These are phyloP conservation scores for Metschnikowia koreensis DNA, from an alignment of 805 yeast genomes.

Conservation along the genomic window DNA sequence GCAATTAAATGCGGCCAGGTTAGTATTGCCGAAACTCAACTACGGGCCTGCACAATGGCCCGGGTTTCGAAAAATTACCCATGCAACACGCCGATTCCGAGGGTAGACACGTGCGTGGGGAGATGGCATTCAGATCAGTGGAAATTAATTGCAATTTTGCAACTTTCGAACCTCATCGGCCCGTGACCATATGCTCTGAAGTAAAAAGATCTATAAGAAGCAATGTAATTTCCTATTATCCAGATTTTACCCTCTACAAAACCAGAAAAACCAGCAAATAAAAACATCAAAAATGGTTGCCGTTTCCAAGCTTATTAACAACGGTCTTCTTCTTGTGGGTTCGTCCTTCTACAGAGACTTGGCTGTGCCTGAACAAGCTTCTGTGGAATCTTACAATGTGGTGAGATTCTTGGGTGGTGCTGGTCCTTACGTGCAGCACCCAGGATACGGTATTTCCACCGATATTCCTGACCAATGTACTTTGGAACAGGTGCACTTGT, in stretches of 20 bases:
- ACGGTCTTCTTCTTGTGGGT: conserved; percentile 30
- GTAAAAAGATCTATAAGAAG: background rate
- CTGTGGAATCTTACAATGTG: conserved; percentile 46
- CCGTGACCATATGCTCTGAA: background rate
- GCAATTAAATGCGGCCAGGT: too few relatives aligned
- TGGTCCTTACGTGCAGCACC: conserved; percentile 53
- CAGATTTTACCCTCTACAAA: too few relatives aligned
- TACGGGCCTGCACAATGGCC: background rate
- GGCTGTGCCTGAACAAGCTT: conserved; percentile 41
- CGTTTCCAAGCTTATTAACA: conserved; percentile 25
- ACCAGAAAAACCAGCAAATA: background rate
- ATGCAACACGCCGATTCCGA: background rate
- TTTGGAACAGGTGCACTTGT: conserved; percentile 65
- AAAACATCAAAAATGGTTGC: conserved; percentile 25
- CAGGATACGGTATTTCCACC: conserved; percentile 53
- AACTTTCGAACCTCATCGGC: background rate
- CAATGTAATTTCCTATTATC: background rate
- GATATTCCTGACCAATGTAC: conserved; percentile 51
- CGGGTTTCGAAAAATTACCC: background rate
- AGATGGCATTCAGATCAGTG: background rate
- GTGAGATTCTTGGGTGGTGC: conserved; percentile 53
- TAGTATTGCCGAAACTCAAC: too few relatives aligned
- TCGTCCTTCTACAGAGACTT: conserved; percentile 28
- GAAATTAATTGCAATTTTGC: conserved; percentile 1
- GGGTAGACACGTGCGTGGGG: conserved; percentile 6